Conservation (phyloP, 768 basidiomycete genomes). For the Rhodotorula taiwanensis region DNA sequence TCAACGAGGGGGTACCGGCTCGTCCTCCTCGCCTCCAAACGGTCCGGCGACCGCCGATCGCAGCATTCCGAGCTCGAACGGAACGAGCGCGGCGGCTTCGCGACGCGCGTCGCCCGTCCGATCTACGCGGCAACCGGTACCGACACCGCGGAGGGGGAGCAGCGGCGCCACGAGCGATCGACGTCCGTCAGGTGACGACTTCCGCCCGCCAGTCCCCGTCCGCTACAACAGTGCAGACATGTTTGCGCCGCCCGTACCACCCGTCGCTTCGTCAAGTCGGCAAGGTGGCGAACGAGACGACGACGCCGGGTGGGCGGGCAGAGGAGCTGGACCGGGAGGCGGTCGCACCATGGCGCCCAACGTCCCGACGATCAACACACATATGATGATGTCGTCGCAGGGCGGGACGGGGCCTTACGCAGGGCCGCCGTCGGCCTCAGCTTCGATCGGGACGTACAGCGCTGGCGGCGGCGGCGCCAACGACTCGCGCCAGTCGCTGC, state of each 20-base stretch:
- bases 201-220: too few species aligned
- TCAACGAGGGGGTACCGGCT: background rate
- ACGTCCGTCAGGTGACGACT: too few species aligned
- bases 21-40: background rate
- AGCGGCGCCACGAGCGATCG: background rate
- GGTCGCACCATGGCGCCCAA: background rate
- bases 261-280: background rate
- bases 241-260: background rate
- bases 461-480: background rate
- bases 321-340: constrained; percentile 11
- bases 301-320: constrained; percentile 18
- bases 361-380: constrained; percentile 23
- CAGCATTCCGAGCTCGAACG: background rate
- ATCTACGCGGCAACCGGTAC: background rate
- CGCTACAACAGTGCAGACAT: background rate
- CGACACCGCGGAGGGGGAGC: background rate
- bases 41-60: background rate
- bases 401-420: background rate
- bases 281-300: background rate
- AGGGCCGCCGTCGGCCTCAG: background rate
- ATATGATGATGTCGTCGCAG: background rate
- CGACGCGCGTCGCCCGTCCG: background rate
- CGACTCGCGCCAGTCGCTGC: constrained; percentile 6
- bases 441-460: background rate
- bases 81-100: too few species aligned